Evolutionary conservation across 176 grass and related monocot genomes (phyloP), one percentile per base, ranked within the genome.

Genomic region (Saccharum spontaneum): DNA sequence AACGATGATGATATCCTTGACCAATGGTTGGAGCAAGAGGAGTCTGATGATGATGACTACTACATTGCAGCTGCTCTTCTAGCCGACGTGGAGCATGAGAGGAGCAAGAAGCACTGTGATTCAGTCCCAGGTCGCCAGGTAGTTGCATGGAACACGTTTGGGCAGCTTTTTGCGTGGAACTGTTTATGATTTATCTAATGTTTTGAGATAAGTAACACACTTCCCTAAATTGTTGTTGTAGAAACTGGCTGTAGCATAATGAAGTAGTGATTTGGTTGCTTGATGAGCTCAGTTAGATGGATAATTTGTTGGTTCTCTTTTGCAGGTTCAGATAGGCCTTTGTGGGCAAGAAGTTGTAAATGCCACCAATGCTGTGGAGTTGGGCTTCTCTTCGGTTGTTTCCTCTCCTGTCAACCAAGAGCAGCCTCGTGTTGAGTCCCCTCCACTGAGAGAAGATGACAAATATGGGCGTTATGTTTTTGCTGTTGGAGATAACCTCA

Each of bases 391-490:
- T 9, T 41, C 40, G 40, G 40, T 41, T 38, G 92, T 79, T 84
- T 87, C 83, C 31, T 86, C 92, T 61, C 82, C 82, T 73, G 89
- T 44, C 63, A 59, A 76, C 22, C 87, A 95, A 77, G 85, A 71
- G 41, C 37, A 87, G 79, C 46, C 55, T 75, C 85, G 63, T 66
- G 67, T 80, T 20, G 77, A 55, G 46, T 95, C 93, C 12, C 89
- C 96, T 80, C 93, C 96, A 54, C 69, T 87, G 54, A 98, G 96
- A 87, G 93, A 83, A 80, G 96, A 98, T 86, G 96, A 98, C 87
- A 94, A 92, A 59, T 88, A 98, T 90, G 96, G 96, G 0, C 93
- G 90, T 67, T 98, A 92, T 86, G 91, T 94, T 86, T 98, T 98
- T 86, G 89, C 90, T 33, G 73, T 98, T 67, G 96, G 96, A 84